Base-by-base conservation (phyloP, 2,329 filamentous ascomycete genomes). In the Aureobasidium melanogenum region DNA sequence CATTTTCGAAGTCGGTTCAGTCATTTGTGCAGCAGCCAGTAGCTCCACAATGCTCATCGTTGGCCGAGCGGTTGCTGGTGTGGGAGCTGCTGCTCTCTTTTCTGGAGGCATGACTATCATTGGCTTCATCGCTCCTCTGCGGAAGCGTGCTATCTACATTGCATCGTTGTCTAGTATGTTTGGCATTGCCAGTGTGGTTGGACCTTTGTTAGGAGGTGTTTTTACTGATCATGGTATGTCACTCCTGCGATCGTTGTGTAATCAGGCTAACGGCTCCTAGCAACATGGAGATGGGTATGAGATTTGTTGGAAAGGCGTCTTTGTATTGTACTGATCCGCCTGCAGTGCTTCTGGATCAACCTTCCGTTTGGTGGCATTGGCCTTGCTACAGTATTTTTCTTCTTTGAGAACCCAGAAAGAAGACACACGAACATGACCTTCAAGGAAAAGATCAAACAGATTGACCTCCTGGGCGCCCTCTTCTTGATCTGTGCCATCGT, bases 11-110 rank as follows among this genome's bases (percentile, higher is more conserved):
- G 24, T 84, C 0, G 83, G 83, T 2, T 82, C 79, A 0, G 65
- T 81, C 8, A 69, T 86, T n/a, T 85, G 82, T 63, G 83, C 61
- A 63, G 76, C 57, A 1, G 78, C 82, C 0, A 72, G 67, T 0
- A 79, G 74, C 17, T 81, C 80, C 0, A 64, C 70, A 0, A 81
- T 80, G 73, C 76, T 86, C 52, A 85, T 85, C 55, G 68, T 79
- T 8, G 82, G 82, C 1, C 76, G 83, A 5, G 78, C 80, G 1
- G 69, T 85, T 3, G 80, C 82, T 0, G 83, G 83, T 0, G 64
- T 79, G 0, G 83, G 83, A 1, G 75, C 74, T 1, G 76, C 82
- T 1, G 83, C 79, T 0, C 65, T 85, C 1, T 74, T 77, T 59
- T 48, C 51, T 4, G 60, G 60, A 30, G 32, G 73, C 3, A 70